These are phyloP conservation scores for Candida chauliodis DNA, from an alignment of 805 yeast species.

Conservation along the genomic window DNA sequence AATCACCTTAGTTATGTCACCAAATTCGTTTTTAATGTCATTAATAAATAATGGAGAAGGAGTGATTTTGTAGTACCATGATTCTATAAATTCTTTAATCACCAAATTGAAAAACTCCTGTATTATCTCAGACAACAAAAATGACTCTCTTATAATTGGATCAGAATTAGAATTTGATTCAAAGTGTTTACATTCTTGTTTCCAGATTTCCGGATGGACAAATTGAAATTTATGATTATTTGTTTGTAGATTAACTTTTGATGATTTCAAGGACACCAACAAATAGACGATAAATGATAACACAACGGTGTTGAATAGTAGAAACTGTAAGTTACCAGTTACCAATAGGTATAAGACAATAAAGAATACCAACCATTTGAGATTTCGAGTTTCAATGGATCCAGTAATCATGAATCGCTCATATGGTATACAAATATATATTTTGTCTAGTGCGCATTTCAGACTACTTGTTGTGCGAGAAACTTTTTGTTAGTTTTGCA, in stretches of 20 bases:
- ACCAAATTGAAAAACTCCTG: slow-evolving; percentile 48
- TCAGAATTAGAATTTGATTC: slow-evolving; percentile 19
- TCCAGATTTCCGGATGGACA: slow-evolving; percentile 12
- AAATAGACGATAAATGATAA: not conserved
- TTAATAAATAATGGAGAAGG: slow-evolving; percentile 26
- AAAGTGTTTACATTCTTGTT: slow-evolving; percentile 15
- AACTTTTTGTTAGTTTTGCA: no score
- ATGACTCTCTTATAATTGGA: slow-evolving; percentile 44
- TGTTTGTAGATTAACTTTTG: not conserved
- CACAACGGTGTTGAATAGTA: not conserved
- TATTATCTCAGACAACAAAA: slow-evolving; percentile 49
- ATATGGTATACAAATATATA: no score
- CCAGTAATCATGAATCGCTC: no score
- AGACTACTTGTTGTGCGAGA: no score
- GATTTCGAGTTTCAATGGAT: not conserved
- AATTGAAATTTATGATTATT: slow-evolving; percentile 8
- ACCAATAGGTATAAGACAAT: not conserved
- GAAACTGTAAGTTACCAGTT: not conserved
- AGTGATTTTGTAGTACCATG: slow-evolving; percentile 55
- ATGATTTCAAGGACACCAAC: not conserved
- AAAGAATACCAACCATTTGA: slow-evolving; percentile 5
- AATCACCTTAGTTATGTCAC: slow-evolving; percentile 38
- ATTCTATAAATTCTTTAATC: slow-evolving; percentile 48
- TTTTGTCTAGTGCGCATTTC: no score
- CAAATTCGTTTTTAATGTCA: slow-evolving; percentile 43